Base-by-base conservation (phyloP, 306 rosid genomes). In the Mucuna pruriens region DNA sequence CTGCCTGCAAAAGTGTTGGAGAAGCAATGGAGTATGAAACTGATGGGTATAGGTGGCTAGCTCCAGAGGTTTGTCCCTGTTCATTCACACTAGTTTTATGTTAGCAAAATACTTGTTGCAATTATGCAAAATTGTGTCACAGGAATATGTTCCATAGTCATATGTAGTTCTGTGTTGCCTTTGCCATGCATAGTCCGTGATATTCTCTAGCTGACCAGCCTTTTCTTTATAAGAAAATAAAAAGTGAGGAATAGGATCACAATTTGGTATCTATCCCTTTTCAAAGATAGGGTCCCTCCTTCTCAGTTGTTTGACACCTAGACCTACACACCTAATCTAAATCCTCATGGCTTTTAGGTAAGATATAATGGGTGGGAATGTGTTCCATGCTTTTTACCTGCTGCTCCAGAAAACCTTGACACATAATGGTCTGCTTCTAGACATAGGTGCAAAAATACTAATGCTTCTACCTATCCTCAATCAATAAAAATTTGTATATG, bases 41-140 rank as follows among this genome's bases (percentile, higher is more conserved):
- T 44, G 98, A 95, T 86, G 99, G 99, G 61, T 95, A 90, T 68
- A 87, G 94, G 36, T 95, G 98, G 99, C 89, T 95, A 31, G 99
- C 99, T 86, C 98, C 98, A 0, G 99, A 95, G 99, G 99, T 95
- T 82, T 73, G 97, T 76, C 78, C 69, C 51, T 66, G 74, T 40
- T 84, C 61, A 79, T 60, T 87, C 46, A 8, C 84, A 36, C 72
- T 78, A 23, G 39, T 78, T 66, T 84, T 54, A 71, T 75, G 46
- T 71, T 26, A 54, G 10, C 82, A 31, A 52, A 82, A 52, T 48
- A n/a, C 42, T 81, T 79, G 25, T 26, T 86, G 72, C 79, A 74
- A 55, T 60, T 63, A 4, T 55, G 26, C 9, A 60, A 40, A 40
- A 72, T 38, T 46, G 29, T 55, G 67, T 78, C 71, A 31, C 55